Evolutionary conservation across 2,329 filamentous ascomycete species (phyloP).

Genomic region (Rutstroemia sp.): DNA sequence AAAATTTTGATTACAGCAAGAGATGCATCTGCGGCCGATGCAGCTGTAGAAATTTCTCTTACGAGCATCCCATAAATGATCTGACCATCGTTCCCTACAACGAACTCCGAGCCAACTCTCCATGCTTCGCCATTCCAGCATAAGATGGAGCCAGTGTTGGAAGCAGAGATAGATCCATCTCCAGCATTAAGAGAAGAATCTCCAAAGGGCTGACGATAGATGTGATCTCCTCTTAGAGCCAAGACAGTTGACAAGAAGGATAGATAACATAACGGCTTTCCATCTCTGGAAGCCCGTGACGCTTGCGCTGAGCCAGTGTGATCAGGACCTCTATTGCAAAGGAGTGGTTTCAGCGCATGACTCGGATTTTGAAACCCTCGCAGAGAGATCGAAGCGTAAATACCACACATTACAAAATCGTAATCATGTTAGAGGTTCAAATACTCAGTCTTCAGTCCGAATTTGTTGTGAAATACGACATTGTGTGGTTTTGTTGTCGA

Average conservation of each 20-base stretch:
- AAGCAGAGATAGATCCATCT: not conserved
- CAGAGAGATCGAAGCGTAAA: slow-evolving; percentile 44
- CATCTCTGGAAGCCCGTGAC: slow-evolving; percentile 24
- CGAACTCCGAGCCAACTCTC: slow-evolving; percentile 51
- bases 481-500: not conserved
- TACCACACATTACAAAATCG: slow-evolving; percentile 48
- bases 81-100: slow-evolving; percentile 75
- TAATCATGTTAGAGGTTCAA: not conserved
- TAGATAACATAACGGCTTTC: slow-evolving; percentile 37
- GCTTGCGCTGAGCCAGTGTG: slow-evolving; percentile 40
- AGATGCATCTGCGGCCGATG: slow-evolving; percentile 17
- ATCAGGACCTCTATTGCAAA: slow-evolving; percentile 53
- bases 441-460: not conserved
- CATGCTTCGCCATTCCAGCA: slow-evolving; percentile 99
- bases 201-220: slow-evolving; percentile 67
- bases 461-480: not conserved
- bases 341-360: slow-evolving; percentile 35
- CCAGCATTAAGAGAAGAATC: slow-evolving; percentile 29
- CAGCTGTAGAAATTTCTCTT: slow-evolving; percentile 23
- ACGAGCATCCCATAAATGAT: slow-evolving; percentile 56
- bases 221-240: slow-evolving; percentile 69
- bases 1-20: slow-evolving; percentile 44
- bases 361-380: slow-evolving; percentile 27
- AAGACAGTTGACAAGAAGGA: slow-evolving; percentile 78
- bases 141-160: slow-evolving; percentile 53